Percentiles rank a stretch among this genome's conserved stretches.
These are phyloP conservation scores for Vigna nakashimae DNA, from an alignment of 306 rosid genomes.

Conservation along the genomic window DNA sequence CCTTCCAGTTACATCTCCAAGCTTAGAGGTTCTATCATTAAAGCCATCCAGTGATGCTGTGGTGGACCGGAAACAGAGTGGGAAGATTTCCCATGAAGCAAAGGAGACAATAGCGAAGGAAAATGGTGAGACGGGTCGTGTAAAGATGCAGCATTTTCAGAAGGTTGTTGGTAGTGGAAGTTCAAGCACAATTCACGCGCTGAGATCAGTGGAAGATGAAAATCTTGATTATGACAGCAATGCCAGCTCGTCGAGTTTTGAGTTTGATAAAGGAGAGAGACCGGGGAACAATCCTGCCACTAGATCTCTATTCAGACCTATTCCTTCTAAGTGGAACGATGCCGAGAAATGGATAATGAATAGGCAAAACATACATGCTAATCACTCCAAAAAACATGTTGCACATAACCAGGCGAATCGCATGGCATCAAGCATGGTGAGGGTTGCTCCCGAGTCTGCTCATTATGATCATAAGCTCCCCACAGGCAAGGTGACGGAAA, in stretches of 20 bases:
- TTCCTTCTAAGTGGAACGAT: slow-evolving; percentile 95
- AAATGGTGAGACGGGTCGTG: slow-evolving; percentile 46
- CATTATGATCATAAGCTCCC: slow-evolving; percentile 60
- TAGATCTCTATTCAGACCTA: slow-evolving; percentile 73
- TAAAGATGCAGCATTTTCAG: slow-evolving; percentile 55
- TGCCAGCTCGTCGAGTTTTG: slow-evolving; percentile 98
- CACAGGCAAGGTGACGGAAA: slow-evolving; percentile 58
- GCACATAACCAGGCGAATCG: slow-evolving; percentile 68
- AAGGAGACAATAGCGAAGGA: slow-evolving; percentile 63
- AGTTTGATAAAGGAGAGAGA: slow-evolving; percentile 91
- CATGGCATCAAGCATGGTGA: slow-evolving; percentile 63
- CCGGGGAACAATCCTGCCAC: slow-evolving; percentile 58
- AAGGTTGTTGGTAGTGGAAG: slow-evolving; percentile 62
- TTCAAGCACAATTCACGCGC: slow-evolving; percentile 69
- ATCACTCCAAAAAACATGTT: slow-evolving; percentile 57
- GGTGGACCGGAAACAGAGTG: slow-evolving; percentile 35
- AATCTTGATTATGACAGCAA: slow-evolving; percentile 92
- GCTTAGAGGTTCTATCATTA: slow-evolving; percentile 56
- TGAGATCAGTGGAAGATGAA: slow-evolving; percentile 75
- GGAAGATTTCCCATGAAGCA: slow-evolving; percentile 44
- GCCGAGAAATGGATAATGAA: slow-evolving; percentile 96
- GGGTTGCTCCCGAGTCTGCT: slow-evolving; percentile 80
- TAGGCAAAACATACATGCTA: slow-evolving; percentile 61
- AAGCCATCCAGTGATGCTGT: slow-evolving; percentile 51
- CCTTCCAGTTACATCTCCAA: slow-evolving; percentile 65